Base-by-base conservation (phyloP, 202 grass and related monocot species). In the Eragrostis tef region DNA sequence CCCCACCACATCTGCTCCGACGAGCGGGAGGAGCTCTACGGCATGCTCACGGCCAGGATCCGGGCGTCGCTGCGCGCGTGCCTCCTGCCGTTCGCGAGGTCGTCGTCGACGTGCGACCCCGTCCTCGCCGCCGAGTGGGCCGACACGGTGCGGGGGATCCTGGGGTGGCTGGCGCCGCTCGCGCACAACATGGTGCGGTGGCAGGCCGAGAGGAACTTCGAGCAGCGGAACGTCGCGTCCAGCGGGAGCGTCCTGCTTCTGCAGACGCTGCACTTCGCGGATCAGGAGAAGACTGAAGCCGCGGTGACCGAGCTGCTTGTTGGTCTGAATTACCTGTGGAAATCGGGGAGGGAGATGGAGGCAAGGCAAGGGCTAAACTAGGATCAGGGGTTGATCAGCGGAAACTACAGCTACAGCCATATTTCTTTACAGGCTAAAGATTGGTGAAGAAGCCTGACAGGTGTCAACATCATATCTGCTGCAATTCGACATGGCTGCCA, bases 261-360 rank as follows among this genome's bases (percentile, higher is more conserved):
- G 45, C 91, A 97, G 87, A 97, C 94, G 24, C 91, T 97, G 7
- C 85, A 97, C 49, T 97, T 87, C 59, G 91, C 94, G 3, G 83
- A 94, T 31, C 84, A 16, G 81, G 66, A 63, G 52, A 97, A 97
- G 84, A 90, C 84, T 0, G 91, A 97, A 60, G 91, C 81, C 0
- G 89, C 91, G 0, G 71, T 97, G 15, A 92, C 86, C 0, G 88
- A 97, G 74, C 82, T 94, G 61, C 86, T 97, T 10, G 88, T 94
- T 14, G 94, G 88, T 0, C 29, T 97, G 66, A 82, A 97, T 68
- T 89, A 87, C 66, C 6, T 94, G 34, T 97, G 94, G 94, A 81
- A 86, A 81, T 81, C 49, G 11, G 85, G 66, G 29, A 88, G 69
- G n/a, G 83, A 89, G 56, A 31, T 89, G 14, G 71, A 70, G 51